Evolutionary conservation across 352 stramenopile species (phyloP), one percentile per base, ranked within the genome.

Genomic region (Stramenopiles sp.): DNA sequence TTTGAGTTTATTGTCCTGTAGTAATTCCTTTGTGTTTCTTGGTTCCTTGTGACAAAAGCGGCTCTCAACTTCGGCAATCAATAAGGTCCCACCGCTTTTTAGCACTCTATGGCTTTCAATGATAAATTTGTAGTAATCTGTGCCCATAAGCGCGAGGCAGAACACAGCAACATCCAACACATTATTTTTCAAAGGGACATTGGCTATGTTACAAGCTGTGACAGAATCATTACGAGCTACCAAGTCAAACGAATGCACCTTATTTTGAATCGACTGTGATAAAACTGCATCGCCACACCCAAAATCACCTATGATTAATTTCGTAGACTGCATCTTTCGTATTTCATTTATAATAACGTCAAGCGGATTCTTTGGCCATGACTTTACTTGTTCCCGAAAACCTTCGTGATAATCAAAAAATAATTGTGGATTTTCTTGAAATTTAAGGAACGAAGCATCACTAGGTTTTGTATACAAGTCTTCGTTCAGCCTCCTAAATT

Each of bases 401-500:
- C 96, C 96, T 75, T 95, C 89, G 84, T 99, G 96, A 86, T 99
- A 99, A 86, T 88, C 86, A 80, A 98, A 91, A 83, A 98, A 99
- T 81, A 99, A 89, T 80, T 95, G 89, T 4, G 95, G 96, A 82
- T 98, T 90, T 32, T 86, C 80, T 82, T 94, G 91, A 86, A 99
- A 99, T 30, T 91, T 90, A 44, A 89, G 83, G 82, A 97, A 97
- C 0, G 95, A 89, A 44, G 89, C 83, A 7, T 88, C 81, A 27
- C 95, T 96, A n/a, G 92, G 92, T 30, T 86, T 96, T 1, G 95
- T 98, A 87, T 99, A 99, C 22, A 99, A 85, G 84, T 97, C 91
- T 86, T 99, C 96, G 84, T 99, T 99, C 7, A 99, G 89, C 88
- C 96, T 97, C 81, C 96, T 92, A 87, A 99, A 99, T 84, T 97